phyloP scores from a whole-genome alignment of 1,139 yeast genomes.

The Ogataea hybrid region DNA sequence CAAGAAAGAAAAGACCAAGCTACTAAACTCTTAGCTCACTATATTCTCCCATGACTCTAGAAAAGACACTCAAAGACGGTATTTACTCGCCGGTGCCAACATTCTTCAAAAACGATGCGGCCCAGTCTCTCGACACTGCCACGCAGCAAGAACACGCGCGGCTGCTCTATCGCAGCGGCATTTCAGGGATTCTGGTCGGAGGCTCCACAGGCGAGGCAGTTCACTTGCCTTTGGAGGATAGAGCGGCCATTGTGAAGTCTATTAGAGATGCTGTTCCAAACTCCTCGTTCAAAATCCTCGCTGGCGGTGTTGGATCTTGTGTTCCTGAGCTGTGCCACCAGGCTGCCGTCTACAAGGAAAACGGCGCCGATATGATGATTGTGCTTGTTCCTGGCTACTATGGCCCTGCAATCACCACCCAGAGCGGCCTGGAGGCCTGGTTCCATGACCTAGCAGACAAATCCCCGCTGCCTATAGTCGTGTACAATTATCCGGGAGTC shows the following conservation, averaged over 20 bases:
- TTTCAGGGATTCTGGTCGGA: slow-evolving; percentile 36
- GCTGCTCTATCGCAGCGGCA: slow-evolving; percentile 34
- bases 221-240: slow-evolving; percentile 43
- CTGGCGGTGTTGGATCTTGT: slow-evolving; percentile 44
- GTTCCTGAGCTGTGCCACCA: slow-evolving; percentile 42
- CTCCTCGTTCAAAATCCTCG: slow-evolving; percentile 34
- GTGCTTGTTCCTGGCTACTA: slow-evolving; percentile 47
- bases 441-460: slow-evolving; percentile 44
- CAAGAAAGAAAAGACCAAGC: neutral
- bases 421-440: slow-evolving; percentile 44
- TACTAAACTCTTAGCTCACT: slow-evolving; percentile 17
- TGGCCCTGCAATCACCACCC: slow-evolving; percentile 40
- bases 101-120: slow-evolving; percentile 33
- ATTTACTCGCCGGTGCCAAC: slow-evolving; percentile 42
- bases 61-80: slow-evolving; percentile 19
- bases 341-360: slow-evolving; percentile 36
- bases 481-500: slow-evolving; percentile 53
- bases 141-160: slow-evolving; percentile 39
- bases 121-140: slow-evolving; percentile 35
- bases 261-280: slow-evolving; percentile 39
- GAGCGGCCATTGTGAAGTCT: slow-evolving; percentile 35
- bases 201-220: slow-evolving; percentile 49
- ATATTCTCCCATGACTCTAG: slow-evolving; percentile 25
- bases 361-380: slow-evolving; percentile 46
- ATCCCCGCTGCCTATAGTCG: slow-evolving; percentile 43